Evolutionary conservation across 2,329 filamentous ascomycete species (phyloP).

Genomic region (Aureobasidium sp.): DNA sequence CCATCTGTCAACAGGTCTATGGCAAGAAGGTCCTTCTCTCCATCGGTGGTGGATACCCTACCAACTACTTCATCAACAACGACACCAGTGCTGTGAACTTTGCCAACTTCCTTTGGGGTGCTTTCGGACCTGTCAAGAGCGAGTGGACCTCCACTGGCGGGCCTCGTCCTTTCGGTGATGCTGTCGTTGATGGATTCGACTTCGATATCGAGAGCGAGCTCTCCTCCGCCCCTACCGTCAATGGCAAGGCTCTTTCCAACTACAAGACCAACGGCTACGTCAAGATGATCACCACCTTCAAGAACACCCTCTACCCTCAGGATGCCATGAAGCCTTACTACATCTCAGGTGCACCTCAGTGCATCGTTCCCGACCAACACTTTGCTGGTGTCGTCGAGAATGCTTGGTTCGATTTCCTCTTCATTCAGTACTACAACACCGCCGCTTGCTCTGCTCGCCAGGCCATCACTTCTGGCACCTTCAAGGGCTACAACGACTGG

Average conservation of each 20-base stretch:
- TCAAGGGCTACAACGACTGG: conserved; percentile 42
- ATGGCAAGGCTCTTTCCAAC: conserved; percentile 18
- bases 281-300: conserved; percentile 40
- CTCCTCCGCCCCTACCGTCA: conserved; percentile 16
- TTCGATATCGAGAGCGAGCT: conserved; percentile 61
- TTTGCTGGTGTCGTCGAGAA: conserved; percentile 32
- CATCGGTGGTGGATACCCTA: conserved; percentile 62
- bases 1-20: conserved; percentile 50
- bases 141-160: conserved; percentile 24
- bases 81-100: conserved; percentile 42
- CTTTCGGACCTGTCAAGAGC: conserved; percentile 16
- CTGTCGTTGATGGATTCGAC: conserved; percentile 66
- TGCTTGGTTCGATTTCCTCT: conserved; percentile 37
- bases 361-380: conserved; percentile 36
- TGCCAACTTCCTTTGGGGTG: conserved; percentile 59
- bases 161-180: conserved; percentile 58
- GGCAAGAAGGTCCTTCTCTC: conserved; percentile 67
- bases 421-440: conserved; percentile 40
- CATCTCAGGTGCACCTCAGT: conserved; percentile 41
- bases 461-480: conserved; percentile 21
- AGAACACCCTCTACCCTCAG: conserved; percentile 29
- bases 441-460: conserved; percentile 40
- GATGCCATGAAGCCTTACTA: conserved; percentile 33
- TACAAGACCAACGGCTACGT: conserved; percentile 36
- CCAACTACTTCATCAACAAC: conserved; percentile 36